phyloP scores from a whole-genome alignment of 1,139 yeast genomes.

The Suhomyces atakaporum region DNA sequence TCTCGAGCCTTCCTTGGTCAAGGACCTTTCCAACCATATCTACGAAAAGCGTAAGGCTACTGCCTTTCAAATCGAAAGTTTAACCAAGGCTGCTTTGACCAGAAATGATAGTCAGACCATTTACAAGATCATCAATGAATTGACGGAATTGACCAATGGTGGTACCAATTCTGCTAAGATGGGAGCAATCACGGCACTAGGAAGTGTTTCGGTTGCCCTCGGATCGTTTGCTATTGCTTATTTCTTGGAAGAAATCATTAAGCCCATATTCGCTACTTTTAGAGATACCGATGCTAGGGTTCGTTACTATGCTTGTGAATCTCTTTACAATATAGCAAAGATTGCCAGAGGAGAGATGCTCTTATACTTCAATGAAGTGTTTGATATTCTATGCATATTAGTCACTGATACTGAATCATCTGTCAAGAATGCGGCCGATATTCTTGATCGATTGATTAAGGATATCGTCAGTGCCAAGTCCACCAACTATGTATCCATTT shows the following conservation, averaged over 20 bases:
- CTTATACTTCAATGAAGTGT: constrained; percentile 88
- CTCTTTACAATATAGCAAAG: constrained; percentile 92
- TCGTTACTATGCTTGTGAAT: constrained; percentile 95
- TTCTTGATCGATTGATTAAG: constrained; percentile 84
- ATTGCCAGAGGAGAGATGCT: constrained; percentile 95
- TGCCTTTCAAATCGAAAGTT: constrained; percentile 84
- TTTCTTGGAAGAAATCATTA: constrained; percentile 82
- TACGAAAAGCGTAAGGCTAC: constrained; percentile 95
- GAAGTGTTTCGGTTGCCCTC: constrained; percentile 51
- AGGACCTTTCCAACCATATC: constrained; percentile 85
- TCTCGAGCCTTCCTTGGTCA: constrained; percentile 72
- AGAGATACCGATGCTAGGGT: constrained; percentile 97
- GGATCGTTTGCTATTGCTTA: constrained; percentile 53
- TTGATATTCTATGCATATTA: constrained; percentile 86
- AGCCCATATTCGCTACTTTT: constrained; percentile 93
- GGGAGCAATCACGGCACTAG: constrained; percentile 55
- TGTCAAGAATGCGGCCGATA: constrained; percentile 94
- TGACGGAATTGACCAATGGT: constrained; percentile 44
- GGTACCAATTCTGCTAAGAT: constrained; percentile 49
- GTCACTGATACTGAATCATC: constrained; percentile 92
- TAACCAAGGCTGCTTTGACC: constrained; percentile 79
- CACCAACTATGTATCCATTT: constrained; percentile 82
- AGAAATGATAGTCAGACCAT: constrained; percentile 67
- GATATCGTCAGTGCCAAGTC: constrained; percentile 97
- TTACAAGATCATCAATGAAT: constrained; percentile 60